Evolutionary conservation across 164 flowering plant genomes (phyloP).

Genomic region (Cinnamomum micranthum): DNA sequence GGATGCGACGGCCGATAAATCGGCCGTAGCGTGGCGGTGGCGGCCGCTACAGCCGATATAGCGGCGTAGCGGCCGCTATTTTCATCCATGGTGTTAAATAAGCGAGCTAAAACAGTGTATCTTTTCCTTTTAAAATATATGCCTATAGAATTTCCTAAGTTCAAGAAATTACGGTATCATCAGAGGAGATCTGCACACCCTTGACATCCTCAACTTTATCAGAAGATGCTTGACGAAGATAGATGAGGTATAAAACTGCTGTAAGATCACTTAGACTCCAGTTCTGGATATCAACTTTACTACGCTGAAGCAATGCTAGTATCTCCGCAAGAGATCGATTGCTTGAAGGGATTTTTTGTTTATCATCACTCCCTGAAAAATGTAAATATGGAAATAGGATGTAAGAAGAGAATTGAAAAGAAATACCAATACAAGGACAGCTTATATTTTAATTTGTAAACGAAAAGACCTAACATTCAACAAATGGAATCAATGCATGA

Average conservation of each 20-base stretch:
- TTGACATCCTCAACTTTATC: constrained; percentile 59
- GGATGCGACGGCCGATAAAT: no score
- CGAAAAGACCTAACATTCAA: neutral
- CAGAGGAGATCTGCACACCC: constrained; percentile 66
- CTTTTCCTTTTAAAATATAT: neutral
- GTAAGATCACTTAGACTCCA: constrained; percentile 96
- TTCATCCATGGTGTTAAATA: no score
- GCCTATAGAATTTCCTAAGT: neutral
- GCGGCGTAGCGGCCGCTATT: no score
- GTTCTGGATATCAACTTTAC: constrained; percentile 69
- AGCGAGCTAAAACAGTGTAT: neutral
- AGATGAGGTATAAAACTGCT: constrained; percentile 73
- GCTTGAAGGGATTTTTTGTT: constrained; percentile 42
- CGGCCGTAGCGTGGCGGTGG: no score
- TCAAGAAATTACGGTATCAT: constrained; percentile 42
- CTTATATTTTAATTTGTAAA: neutral
- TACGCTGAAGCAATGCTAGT: constrained; percentile 68
- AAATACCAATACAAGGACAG: neutral
- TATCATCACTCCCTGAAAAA: constrained; percentile 44
- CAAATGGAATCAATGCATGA: neutral
- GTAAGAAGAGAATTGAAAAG: neutral
- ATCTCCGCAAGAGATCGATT: constrained; percentile 68
- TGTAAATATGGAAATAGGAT: neutral
- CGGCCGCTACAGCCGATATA: no score
- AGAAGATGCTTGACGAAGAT: constrained; percentile 80